phyloP scores from a whole-genome alignment of 116 monocot species.

The Cymodocea nodosa region DNA sequence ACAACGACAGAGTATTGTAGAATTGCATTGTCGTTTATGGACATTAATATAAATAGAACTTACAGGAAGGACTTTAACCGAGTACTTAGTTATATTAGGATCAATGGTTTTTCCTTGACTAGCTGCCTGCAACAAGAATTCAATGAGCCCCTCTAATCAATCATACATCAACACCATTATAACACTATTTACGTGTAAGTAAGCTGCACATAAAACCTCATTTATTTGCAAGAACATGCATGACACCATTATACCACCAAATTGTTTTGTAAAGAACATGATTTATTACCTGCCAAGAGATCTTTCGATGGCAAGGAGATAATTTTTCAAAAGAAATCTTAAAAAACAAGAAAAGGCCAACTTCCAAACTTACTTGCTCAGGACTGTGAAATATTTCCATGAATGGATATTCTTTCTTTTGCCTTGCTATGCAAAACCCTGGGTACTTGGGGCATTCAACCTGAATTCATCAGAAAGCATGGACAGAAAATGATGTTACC shows the following conservation, averaged over 20 bases:
- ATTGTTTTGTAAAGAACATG: background rate
- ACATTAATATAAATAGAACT: constrained; percentile 15
- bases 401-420: constrained; percentile 85
- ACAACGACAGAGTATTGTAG: too few species aligned
- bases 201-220: background rate
- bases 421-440: constrained; percentile 86
- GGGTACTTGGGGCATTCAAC: constrained; percentile 93
- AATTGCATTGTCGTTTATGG: too few species aligned
- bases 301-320: background rate
- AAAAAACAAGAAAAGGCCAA: background rate
- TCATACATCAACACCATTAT: background rate
- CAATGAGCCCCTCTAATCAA: background rate
- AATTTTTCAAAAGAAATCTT: background rate
- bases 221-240: background rate
- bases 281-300: background rate
- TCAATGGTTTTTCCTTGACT: constrained; percentile 55
- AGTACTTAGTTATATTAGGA: constrained; percentile 74
- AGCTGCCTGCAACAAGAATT: constrained; percentile 27
- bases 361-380: constrained; percentile 41
- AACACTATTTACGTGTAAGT: too few species aligned
- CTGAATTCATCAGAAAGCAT: constrained; percentile 16
- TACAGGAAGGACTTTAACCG: constrained; percentile 87
- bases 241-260: background rate
- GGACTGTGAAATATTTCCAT: constrained; percentile 88
- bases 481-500: background rate